Conservation (phyloP, 1,284 basidiomycete genomes). For the Cutaneotrichosporon cavernicola region DNA sequence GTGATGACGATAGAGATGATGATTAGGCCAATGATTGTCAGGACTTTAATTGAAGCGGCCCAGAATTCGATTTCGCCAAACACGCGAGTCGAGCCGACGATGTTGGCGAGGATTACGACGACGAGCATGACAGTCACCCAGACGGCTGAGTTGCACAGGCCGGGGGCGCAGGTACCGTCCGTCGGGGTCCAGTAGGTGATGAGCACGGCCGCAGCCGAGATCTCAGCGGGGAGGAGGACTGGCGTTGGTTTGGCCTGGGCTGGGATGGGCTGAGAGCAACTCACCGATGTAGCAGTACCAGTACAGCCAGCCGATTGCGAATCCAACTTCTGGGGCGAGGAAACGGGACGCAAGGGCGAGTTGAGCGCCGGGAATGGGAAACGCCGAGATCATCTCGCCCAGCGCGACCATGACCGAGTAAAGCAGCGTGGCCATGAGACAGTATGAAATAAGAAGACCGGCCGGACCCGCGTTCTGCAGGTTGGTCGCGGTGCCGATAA, state of each 20-base stretch:
- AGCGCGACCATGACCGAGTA: slow-evolving; percentile 54
- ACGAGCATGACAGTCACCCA: slow-evolving; percentile 51
- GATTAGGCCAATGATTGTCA: slow-evolving; percentile 62
- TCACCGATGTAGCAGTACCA: slow-evolving; percentile 61
- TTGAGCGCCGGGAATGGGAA: slow-evolving; percentile 64
- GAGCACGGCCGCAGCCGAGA: slow-evolving; percentile 73
- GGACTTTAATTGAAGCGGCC: slow-evolving; percentile 63
- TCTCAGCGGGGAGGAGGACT: slow-evolving; percentile 70
- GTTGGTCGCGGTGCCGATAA: slow-evolving; percentile 18
- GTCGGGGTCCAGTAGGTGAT: slow-evolving; percentile 66
- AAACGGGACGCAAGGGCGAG: slow-evolving; percentile 68
- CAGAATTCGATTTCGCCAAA: slow-evolving; percentile 54
- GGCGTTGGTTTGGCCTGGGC: slow-evolving; percentile 33
- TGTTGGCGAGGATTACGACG: slow-evolving; percentile 59
- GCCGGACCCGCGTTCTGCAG: slow-evolving; percentile 53
- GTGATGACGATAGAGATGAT: slow-evolving; percentile 67
- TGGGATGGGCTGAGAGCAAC: slow-evolving; percentile 48
- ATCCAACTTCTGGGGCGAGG: slow-evolving; percentile 68
- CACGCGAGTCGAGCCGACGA: slow-evolving; percentile 20
- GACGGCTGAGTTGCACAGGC: slow-evolving; percentile 54
- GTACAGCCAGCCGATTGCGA: slow-evolving; percentile 76
- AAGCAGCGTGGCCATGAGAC: slow-evolving; percentile 49
- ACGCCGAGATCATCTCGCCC: slow-evolving; percentile 55
- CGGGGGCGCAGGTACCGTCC: slow-evolving; percentile 14
- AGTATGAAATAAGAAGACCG: slow-evolving; percentile 26